phyloP scores from a whole-genome alignment of 2,329 filamentous ascomycete species.

The Metarhizium humberi region DNA sequence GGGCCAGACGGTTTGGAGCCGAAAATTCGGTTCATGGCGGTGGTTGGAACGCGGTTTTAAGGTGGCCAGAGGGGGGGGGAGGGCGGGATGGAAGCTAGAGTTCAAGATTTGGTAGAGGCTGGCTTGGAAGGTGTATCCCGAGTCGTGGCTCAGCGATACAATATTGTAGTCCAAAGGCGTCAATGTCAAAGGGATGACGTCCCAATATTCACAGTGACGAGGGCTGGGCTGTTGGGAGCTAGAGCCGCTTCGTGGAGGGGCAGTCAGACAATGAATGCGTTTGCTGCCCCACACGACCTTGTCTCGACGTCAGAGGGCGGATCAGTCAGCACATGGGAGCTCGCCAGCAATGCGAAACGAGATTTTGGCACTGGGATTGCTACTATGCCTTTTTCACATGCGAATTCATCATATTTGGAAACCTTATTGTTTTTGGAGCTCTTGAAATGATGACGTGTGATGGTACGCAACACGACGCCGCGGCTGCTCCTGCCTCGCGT shows the following conservation, averaged over 20 bases:
- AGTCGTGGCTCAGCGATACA: background rate
- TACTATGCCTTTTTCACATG: background rate
- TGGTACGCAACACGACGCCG: no score
- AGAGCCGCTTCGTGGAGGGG: background rate
- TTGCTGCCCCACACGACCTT: background rate
- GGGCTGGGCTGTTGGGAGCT: background rate
- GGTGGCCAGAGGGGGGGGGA: background rate
- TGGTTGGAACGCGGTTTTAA: background rate
- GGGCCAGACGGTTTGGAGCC: conserved; percentile 78
- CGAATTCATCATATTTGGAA: background rate
- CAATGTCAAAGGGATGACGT: conserved; percentile 5
- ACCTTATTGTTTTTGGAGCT: background rate
- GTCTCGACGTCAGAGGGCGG: background rate
- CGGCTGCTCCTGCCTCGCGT: background rate
- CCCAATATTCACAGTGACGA: conserved; percentile 5
- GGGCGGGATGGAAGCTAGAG: background rate
- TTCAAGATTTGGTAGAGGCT: background rate
- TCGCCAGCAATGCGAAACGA: background rate
- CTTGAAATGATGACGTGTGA: background rate
- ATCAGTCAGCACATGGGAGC: background rate
- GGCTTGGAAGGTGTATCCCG: background rate
- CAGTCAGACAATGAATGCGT: background rate
- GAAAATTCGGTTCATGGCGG: conserved; percentile 88
- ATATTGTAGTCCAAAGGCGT: background rate
- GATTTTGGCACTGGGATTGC: background rate